Conservation (phyloP, 192 early-diverging fungal genomes). For the Entomortierella chlamydospora region DNA sequence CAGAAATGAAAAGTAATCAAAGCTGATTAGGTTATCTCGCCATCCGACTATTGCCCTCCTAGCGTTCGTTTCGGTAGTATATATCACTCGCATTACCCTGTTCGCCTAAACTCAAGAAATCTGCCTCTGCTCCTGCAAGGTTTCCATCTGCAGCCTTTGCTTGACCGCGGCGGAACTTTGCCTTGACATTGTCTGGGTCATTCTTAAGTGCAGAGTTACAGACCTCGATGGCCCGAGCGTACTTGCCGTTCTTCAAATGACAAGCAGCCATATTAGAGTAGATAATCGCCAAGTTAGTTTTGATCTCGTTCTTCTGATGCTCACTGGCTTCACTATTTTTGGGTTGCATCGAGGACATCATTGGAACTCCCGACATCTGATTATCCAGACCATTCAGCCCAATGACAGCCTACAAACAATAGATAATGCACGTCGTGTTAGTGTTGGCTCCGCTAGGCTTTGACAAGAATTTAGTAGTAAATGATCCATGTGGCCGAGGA, state of each 20-base stretch:
- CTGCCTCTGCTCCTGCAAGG: slow-evolving; percentile 50
- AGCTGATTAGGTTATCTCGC: no score
- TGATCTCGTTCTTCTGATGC: slow-evolving; percentile 39
- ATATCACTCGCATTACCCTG: slow-evolving; percentile 19
- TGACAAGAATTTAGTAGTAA: no score
- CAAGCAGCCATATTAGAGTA: slow-evolving; percentile 52
- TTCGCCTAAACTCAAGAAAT: slow-evolving; percentile 47
- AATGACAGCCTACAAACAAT: slow-evolving; percentile 47
- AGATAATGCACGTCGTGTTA: neutral
- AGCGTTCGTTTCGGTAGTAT: no score
- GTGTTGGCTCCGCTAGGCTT: no score
- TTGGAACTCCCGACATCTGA: slow-evolving; percentile 49
- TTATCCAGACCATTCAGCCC: slow-evolving; percentile 53
- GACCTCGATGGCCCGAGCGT: slow-evolving; percentile 48
- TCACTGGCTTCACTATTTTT: slow-evolving; percentile 12
- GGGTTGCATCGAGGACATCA: slow-evolving; percentile 33
- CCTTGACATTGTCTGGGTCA: slow-evolving; percentile 56
- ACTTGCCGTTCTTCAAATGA: slow-evolving; percentile 51
- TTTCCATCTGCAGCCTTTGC: slow-evolving; percentile 57
- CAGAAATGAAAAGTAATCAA: neutral
- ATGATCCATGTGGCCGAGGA: no score
- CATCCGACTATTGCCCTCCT: no score
- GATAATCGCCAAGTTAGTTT: slow-evolving; percentile 43
- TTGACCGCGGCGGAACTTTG: slow-evolving; percentile 58
- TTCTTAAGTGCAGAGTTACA: slow-evolving; percentile 51